These are phyloP conservation scores for Lactarius psammicola DNA, from an alignment of 768 basidiomycete species.

Conservation along the genomic window DNA sequence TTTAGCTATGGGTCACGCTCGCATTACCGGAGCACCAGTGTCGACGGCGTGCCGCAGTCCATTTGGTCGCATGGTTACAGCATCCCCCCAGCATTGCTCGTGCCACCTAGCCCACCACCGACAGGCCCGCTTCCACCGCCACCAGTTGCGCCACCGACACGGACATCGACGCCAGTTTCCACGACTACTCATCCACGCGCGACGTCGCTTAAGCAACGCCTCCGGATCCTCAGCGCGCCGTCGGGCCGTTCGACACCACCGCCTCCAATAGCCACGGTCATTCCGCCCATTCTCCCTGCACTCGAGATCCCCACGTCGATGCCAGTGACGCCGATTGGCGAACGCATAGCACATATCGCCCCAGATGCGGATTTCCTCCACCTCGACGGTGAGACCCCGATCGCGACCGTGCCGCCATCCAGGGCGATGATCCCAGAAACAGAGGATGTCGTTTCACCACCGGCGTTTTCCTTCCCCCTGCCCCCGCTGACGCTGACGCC, in stretches of 20 bases:
- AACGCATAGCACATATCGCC: constrained; percentile 52
- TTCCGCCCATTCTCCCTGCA: constrained; percentile 20
- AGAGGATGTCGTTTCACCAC: background rate
- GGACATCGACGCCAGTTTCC: constrained; percentile 29
- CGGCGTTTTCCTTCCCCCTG: constrained; percentile 19
- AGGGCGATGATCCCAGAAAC: background rate
- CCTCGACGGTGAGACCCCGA: constrained; percentile 30
- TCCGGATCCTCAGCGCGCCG: constrained; percentile 62
- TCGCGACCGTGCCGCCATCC: constrained; percentile 2
- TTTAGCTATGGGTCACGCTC: constrained; percentile 41
- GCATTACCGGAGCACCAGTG: constrained; percentile 34
- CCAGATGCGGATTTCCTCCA: constrained; percentile 65
- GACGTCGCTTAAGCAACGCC: constrained; percentile 50
- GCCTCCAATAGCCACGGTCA: constrained; percentile 33
- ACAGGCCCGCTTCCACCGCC: constrained; percentile 43
- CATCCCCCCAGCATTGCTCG: constrained; percentile 43
- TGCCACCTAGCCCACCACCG: constrained; percentile 45
- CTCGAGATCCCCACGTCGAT: constrained; percentile 32
- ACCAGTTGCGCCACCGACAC: constrained; percentile 28
- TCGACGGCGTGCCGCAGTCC: constrained; percentile 29
- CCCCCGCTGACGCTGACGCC: constrained; percentile 30
- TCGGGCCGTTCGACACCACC: constrained; percentile 31
- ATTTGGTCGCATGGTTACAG: constrained; percentile 44
- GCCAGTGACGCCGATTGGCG: constrained; percentile 58
- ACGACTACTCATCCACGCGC: constrained; percentile 24